A percentile compares a stretch with the other conserved stretches of the same genome.
Evolutionary conservation across 352 stramenopile species (phyloP).

Genomic region (Thraustochytrium striatum): DNA sequence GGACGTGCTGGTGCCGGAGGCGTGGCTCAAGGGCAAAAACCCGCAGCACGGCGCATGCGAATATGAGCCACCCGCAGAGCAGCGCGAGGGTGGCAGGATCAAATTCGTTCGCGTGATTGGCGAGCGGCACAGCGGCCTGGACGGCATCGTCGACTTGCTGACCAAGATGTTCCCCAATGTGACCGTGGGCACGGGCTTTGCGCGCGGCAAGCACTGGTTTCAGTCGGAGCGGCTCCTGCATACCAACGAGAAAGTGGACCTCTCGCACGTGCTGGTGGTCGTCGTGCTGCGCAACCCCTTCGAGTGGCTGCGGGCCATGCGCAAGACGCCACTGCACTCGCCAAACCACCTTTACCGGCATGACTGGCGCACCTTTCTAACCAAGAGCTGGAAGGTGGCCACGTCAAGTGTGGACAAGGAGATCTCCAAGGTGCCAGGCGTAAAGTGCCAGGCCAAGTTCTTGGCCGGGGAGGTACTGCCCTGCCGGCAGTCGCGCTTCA

Average conservation of each 20-base stretch:
- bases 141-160: conserved; percentile 20
- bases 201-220: conserved; percentile 45
- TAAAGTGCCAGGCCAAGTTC: conserved; percentile 42
- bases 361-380: conserved; percentile 33
- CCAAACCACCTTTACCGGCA: conserved; percentile 23
- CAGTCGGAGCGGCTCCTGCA: background rate
- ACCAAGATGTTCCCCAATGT: conserved; percentile 45
- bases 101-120: conserved; percentile 43
- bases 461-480: conserved; percentile 27
- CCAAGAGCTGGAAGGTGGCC: background rate
- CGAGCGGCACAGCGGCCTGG: conserved; percentile 38
- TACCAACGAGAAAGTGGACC: background rate
- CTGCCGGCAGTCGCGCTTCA: conserved; percentile 5
- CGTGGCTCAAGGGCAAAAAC: background rate
- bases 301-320: conserved; percentile 17
- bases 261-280: conserved; percentile 36
- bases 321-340: conserved; percentile 19
- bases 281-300: conserved; percentile 44
- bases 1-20: background rate
- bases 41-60: background rate
- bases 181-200: conserved; percentile 19
- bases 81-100: conserved; percentile 38
- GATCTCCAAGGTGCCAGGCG: conserved; percentile 24
- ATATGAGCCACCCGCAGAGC: background rate
- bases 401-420: conserved; percentile 45